A percentile compares a stretch with the other conserved stretches of the same genome.
These are phyloP conservation scores for Scenedesmus sp. DNA, from an alignment of 163 green algal species.

Conservation along the genomic window DNA sequence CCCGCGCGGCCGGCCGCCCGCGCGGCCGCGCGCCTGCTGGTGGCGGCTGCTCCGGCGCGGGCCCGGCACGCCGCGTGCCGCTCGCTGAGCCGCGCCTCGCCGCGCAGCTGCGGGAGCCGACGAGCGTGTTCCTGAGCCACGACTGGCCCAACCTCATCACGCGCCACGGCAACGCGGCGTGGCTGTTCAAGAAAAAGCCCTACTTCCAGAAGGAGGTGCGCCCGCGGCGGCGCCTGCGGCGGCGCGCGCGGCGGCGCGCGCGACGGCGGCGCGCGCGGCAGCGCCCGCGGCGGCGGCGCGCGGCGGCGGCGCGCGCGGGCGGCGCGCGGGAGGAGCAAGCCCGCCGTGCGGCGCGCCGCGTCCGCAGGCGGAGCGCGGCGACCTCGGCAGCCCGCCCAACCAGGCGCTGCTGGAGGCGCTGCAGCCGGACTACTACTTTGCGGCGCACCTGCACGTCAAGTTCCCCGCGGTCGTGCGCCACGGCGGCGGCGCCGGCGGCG, in stretches of 20 bases:
- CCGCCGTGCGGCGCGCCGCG: too few species aligned
- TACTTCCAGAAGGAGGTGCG: slow-evolving; percentile 87
- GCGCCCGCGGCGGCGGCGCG: too few species aligned
- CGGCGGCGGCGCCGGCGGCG: background rate
- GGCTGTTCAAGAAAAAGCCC: slow-evolving; percentile 84
- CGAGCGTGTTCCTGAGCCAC: slow-evolving; percentile 96
- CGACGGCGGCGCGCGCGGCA: too few species aligned
- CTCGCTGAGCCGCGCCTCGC: background rate
- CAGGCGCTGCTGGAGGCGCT: slow-evolving; percentile 82
- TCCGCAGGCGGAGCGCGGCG: slow-evolving; percentile 70
- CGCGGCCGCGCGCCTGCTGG: too few species aligned
- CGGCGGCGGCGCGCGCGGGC: too few species aligned
- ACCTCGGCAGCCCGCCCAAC: slow-evolving; percentile 81
- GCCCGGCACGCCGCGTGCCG: background rate
- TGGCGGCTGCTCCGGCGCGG: too few species aligned
- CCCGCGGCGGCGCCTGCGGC: background rate
- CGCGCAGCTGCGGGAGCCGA: slow-evolving; percentile 66
- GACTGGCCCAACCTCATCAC: slow-evolving; percentile 95
- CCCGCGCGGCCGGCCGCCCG: too few species aligned
- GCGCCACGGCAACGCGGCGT: slow-evolving; percentile 79
- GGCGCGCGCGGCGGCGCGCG: too few species aligned
- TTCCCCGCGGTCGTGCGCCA: slow-evolving; percentile 90
- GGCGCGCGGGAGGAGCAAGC: too few species aligned
- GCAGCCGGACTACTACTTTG: slow-evolving; percentile 94
- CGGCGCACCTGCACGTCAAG: slow-evolving; percentile 96